Evolutionary conservation across 139 green algal genomes (phyloP).

Genomic region (Coccomyxa sp.): DNA sequence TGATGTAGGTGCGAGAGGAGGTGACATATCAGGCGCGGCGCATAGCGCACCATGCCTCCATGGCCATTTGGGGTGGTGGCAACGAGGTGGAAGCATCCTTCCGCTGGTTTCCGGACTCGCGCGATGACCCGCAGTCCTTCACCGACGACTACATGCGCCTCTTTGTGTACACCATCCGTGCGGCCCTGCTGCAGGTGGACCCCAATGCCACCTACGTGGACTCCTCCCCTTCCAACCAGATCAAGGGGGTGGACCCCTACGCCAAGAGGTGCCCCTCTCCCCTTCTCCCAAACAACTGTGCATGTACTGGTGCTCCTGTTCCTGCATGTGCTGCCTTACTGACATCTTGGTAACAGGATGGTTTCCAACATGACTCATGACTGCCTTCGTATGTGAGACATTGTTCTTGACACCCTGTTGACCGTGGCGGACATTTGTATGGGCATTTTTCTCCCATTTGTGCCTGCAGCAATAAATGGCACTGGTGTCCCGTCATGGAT

Average conservation of each 20-base stretch:
- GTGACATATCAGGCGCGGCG: slow-evolving; percentile 44
- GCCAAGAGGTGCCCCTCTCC: slow-evolving; percentile 44
- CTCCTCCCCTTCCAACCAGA: slow-evolving; percentile 54
- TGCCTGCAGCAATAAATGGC: no score
- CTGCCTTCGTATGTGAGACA: no score
- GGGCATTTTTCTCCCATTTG: no score
- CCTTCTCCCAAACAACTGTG: neutral
- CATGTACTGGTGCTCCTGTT: no score
- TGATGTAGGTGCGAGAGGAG: slow-evolving; percentile 35
- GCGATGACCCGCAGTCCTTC: slow-evolving; percentile 44
- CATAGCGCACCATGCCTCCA: slow-evolving; percentile 54
- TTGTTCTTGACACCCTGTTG: no score
- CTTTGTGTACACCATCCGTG: slow-evolving; percentile 50
- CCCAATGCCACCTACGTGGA: slow-evolving; percentile 59
- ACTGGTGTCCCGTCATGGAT: no score
- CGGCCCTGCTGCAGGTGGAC: slow-evolving; percentile 34
- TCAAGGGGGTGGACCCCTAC: slow-evolving; percentile 35
- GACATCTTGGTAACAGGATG: no score
- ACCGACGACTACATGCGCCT: slow-evolving; percentile 43
- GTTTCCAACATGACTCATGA: no score
- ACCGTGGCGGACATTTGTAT: no score
- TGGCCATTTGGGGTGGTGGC: slow-evolving; percentile 72
- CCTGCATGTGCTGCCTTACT: no score
- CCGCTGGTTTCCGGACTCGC: slow-evolving; percentile 35
- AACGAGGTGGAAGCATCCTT: slow-evolving; percentile 59